Base-by-base conservation (phyloP, 2,329 filamentous ascomycete species). In the Xylariaceae sp. region DNA sequence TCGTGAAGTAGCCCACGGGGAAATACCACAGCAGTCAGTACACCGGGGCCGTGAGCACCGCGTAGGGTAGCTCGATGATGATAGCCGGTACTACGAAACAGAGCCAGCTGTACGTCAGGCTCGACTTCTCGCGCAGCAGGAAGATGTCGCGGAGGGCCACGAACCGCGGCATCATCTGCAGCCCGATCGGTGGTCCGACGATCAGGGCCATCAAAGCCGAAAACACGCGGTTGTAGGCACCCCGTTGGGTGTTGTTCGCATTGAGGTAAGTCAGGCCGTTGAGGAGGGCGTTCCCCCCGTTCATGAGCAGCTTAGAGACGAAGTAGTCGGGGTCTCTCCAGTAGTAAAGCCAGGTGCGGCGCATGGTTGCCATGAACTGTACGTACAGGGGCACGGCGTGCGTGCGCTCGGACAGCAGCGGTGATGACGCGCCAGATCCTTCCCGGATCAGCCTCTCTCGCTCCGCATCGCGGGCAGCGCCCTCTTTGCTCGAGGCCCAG, bases 151-250 rank as follows among this genome's bases (percentile, higher is more conserved):
- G 81, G 44, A 85, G 81, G 52, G 81, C 76, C 41, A 91, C 75
- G 68, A 89, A 92, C 4, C 83, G 83, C 0, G 90, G 90, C 67
- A 92, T 87, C 0, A 92, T 78, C 65, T 92, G 89, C 65, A 92
- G 87, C 49, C 91, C 89, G 0, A 93, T 75, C 0, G 88, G 86
- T 1, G 89, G 88, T 0, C 82, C 82, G 57, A 93, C 89, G 14
- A 87, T 90, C 5, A 93, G 77, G 0, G 87, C 88, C 80, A 92
- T 86, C 73, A 93, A 93, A 54, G 88, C 78, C 7, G 87, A 86
- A 73, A 93, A 93, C 4, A 93, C 79, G 10, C 87, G 81, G 47
- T 85, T 88, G 68, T 89, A 86, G 71, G 88, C 82, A 63, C 87
- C 86, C 54, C 85, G 79, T 1, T 76, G 74, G 4, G 79, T 77